Percentiles rank a stretch among this genome's conserved stretches.
Conservation (phyloP, 2,329 filamentous ascomycete genomes). For the Epichloe sylvatica region DNA sequence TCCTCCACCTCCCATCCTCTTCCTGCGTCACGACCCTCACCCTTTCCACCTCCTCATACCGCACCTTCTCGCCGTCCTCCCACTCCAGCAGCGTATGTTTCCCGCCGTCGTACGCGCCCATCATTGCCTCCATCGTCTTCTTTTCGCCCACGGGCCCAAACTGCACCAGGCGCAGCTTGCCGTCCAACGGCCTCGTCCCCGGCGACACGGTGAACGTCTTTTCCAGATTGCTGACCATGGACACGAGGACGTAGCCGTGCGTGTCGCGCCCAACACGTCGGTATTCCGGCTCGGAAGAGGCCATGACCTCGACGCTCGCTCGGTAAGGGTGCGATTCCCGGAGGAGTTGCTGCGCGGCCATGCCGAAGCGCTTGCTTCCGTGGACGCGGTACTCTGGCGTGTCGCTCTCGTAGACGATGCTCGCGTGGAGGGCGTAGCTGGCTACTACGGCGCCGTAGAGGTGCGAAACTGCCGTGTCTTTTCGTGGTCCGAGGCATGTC, state of each 20-base stretch:
- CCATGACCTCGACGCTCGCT: constrained; percentile 25
- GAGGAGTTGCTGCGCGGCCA: constrained; percentile 70
- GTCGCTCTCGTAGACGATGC: constrained; percentile 82
- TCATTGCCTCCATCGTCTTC: constrained; percentile 66
- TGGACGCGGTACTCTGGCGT: constrained; percentile 65
- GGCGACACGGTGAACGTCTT: constrained; percentile 73
- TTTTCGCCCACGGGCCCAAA: constrained; percentile 55
- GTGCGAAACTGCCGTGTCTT: constrained; percentile 21
- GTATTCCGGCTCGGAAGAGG: constrained; percentile 4
- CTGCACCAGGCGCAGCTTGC: constrained; percentile 55
- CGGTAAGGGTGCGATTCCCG: constrained; percentile 36
- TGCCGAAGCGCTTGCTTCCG: constrained; percentile 65
- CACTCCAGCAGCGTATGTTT: constrained; percentile 39
- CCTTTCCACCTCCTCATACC: constrained; percentile 57
- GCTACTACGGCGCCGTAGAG: constrained; percentile 70
- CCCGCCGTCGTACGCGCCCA: constrained; percentile 42
- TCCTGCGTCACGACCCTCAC: constrained; percentile 48
- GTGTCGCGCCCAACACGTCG: constrained; percentile 23
- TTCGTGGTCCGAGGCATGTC: constrained; percentile 10
- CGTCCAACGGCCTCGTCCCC: constrained; percentile 53
- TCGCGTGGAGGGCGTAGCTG: constrained; percentile 81
- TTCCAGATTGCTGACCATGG: constrained; percentile 70
- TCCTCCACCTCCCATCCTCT: constrained; percentile 59
- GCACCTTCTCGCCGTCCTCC: constrained; percentile 45
- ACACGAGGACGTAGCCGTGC: constrained; percentile 66